A percentile compares a stretch with the other conserved stretches of the same genome.
Evolutionary conservation across 139 green algal species (phyloP).

Genomic region (Picochlorum sp.): DNA sequence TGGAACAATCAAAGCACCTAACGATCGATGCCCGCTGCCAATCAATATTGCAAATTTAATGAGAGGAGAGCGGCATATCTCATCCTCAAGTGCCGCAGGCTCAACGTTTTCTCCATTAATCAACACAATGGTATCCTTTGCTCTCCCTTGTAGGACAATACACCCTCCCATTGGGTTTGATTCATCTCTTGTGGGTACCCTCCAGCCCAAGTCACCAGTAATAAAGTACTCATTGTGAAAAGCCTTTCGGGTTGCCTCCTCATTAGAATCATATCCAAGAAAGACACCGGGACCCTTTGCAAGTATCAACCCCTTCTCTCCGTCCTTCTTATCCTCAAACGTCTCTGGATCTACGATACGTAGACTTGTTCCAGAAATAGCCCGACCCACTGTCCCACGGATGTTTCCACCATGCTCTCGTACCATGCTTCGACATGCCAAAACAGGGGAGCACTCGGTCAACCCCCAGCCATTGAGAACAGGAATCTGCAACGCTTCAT

Average conservation of each 20-base stretch:
- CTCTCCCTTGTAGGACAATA: constrained; percentile 50
- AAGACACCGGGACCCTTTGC: constrained; percentile 67
- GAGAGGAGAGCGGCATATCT: constrained; percentile 29
- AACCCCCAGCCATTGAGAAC: constrained; percentile 91
- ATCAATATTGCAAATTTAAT: constrained; percentile 73
- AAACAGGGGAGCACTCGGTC: constrained; percentile 83
- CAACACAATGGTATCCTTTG: constrained; percentile 91
- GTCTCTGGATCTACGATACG: constrained; percentile 73
- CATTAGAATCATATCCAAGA: constrained; percentile 50
- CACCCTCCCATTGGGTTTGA: constrained; percentile 51
- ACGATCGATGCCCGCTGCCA: constrained; percentile 38
- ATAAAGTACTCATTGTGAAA: constrained; percentile 71
- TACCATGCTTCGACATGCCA: constrained; percentile 48
- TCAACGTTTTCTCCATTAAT: constrained; percentile 87
- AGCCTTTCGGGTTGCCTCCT: constrained; percentile 37
- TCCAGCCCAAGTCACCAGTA: constrained; percentile 77
- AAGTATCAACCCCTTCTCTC: constrained; percentile 61
- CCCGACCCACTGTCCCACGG: constrained; percentile 65
- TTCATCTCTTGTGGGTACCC: constrained; percentile 34
- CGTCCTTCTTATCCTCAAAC: constrained; percentile 36
- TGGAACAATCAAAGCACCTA: constrained; percentile 57
- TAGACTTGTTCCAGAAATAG: constrained; percentile 65
- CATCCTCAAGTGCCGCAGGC: constrained; percentile 77
- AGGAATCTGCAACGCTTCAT: constrained; percentile 60
- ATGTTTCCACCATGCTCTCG: constrained; percentile 41